Evolutionary conservation across 2,329 filamentous ascomycete species (phyloP).

Genomic region (Cordyceps fumosorosea): DNA sequence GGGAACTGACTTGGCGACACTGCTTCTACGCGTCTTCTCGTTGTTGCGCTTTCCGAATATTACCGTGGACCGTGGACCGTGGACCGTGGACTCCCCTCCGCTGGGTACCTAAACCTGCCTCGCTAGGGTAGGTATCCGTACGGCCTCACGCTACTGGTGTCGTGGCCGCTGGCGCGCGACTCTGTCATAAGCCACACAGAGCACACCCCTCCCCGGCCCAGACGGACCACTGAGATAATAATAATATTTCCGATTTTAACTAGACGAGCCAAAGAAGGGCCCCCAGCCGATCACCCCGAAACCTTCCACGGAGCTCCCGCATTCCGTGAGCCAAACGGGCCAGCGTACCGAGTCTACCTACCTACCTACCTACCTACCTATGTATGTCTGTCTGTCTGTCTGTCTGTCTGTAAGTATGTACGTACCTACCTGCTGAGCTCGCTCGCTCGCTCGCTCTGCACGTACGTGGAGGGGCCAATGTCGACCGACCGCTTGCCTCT

Average conservation of each 20-base stretch:
- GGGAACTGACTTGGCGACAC: not conserved
- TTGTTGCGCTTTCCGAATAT: not conserved
- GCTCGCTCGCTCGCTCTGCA: not conserved
- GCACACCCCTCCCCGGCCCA: constrained; percentile 8
- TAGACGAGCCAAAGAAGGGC: constrained; percentile 11
- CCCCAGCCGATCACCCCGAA: constrained; percentile 15
- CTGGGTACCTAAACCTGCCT: not conserved
- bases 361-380: no score
- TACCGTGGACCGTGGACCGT: no score
- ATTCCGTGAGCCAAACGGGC: constrained; percentile 12
- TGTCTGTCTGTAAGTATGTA: no score
- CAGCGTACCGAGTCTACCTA: constrained; percentile 9
- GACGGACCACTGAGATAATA: constrained; percentile 8
- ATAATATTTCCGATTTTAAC: constrained; percentile 13
- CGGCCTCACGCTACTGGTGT: not conserved
- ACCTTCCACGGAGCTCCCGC: constrained; percentile 13
- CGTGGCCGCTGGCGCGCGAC: not conserved
- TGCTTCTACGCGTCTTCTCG: not conserved
- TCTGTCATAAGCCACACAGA: not conserved
- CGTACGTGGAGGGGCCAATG: constrained; percentile 8
- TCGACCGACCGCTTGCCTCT: constrained; percentile 7
- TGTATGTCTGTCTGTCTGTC: no score
- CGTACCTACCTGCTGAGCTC: no score
- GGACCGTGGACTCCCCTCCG: no score
- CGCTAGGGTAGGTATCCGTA: not conserved